Evolutionary conservation across 176 grass and related monocot species (phyloP).

Genomic region (Avena sativa): DNA sequence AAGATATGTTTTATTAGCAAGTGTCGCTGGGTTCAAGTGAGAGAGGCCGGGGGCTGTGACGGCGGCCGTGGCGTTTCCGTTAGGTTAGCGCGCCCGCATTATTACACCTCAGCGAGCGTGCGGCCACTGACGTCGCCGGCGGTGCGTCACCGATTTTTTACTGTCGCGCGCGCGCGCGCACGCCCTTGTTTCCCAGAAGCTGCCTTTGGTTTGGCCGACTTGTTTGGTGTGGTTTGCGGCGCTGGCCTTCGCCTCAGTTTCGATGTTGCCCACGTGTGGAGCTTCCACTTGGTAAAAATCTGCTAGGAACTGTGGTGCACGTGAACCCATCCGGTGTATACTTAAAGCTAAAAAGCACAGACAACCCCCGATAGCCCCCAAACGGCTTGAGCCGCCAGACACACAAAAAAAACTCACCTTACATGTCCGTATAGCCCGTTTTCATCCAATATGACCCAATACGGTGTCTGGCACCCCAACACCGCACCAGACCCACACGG

Average conservation of each 20-base stretch:
- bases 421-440: too few species aligned
- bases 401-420: too few species aligned
- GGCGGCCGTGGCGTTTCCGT: neutral
- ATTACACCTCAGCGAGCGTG: neutral
- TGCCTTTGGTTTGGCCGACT: neutral
- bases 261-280: conserved; percentile 7
- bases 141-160: neutral
- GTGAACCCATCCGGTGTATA: neutral
- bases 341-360: too few species aligned
- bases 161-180: neutral
- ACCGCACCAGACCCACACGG: too few species aligned
- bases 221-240: neutral
- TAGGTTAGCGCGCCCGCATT: neutral
- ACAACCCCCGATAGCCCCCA: too few species aligned
- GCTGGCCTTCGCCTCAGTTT: neutral
- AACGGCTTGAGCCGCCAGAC: too few species aligned
- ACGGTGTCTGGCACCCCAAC: too few species aligned
- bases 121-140: neutral
- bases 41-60: neutral
- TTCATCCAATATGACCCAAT: too few species aligned
- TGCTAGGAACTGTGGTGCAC: neutral
- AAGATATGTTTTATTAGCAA: neutral
- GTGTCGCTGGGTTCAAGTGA: neutral
- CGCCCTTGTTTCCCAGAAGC: conserved; percentile 22
- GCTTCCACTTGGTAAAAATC: neutral